Evolutionary conservation across 495 filamentous ascomycete genomes (phyloP).

Genomic region (Penicillium flavigenum): DNA sequence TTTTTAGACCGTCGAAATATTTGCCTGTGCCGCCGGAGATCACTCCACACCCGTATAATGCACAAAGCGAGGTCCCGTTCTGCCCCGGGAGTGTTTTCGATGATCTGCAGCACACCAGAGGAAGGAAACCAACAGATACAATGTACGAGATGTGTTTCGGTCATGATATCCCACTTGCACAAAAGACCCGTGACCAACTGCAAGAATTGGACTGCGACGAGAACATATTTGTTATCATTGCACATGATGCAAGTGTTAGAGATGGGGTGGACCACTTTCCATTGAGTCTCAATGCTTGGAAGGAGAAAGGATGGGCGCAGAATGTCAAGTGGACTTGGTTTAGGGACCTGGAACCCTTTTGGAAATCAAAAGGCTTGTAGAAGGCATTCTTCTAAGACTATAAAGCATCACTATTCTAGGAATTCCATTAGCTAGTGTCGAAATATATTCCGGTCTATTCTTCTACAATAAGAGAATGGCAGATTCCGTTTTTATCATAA

Average conservation of each 20-base stretch:
- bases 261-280: slow-evolving; percentile 53
- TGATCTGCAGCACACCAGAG: slow-evolving; percentile 7
- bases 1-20: slow-evolving; percentile 52
- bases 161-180: slow-evolving; percentile 8
- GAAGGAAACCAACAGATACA: slow-evolving; percentile 19
- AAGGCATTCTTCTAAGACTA: neutral
- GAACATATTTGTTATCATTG: slow-evolving; percentile 52
- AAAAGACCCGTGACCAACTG: slow-evolving; percentile 41
- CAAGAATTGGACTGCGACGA: slow-evolving; percentile 51
- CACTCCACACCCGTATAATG: neutral
- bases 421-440: too few relatives aligned
- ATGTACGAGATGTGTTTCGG: slow-evolving; percentile 9
- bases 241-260: slow-evolving; percentile 51
- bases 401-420: too few relatives aligned
- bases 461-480: too few relatives aligned
- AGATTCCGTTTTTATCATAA: too few relatives aligned
- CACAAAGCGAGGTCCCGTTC: neutral
- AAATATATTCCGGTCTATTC: too few relatives aligned
- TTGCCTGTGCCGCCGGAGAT: slow-evolving; percentile 22
- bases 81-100: slow-evolving; percentile 10
- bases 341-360: neutral
- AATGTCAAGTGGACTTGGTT: slow-evolving; percentile 4
- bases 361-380: neutral
- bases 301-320: slow-evolving; percentile 44
- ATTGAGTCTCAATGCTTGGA: slow-evolving; percentile 49